Base-by-base conservation (phyloP, 176 grass and related monocot species). In the Oropetium thomaeum region DNA sequence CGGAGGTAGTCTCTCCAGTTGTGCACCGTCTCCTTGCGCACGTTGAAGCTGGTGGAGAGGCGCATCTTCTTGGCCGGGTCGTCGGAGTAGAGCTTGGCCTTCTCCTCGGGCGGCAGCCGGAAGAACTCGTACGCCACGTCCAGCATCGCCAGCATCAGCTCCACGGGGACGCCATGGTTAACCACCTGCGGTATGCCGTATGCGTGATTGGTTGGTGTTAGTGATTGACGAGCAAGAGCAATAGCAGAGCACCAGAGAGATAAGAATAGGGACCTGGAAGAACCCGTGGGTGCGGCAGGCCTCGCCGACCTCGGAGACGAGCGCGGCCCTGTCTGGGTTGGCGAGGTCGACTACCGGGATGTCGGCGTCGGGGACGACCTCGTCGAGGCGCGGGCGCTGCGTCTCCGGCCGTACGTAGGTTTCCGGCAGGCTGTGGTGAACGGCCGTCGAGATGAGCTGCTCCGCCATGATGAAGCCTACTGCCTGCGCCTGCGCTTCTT, bases 1-100 rank as follows among this genome's bases (percentile, higher is more conserved):
- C 94, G 88, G 39, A 97, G 91, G 69, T 97, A 97, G 61, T 97
- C 94, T 33, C 94, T 84, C 94, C 94, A 97, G 70, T 93, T 97
- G 77, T 82, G 94, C 33, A 97, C 88, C 5, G 74, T 87, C 81
- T 97, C 94, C 72, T 91, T 97, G 65, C 59, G 87, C 1, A 97
- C 85, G 81, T 97, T 97, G 74, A 97, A 97, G 80, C 93, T 97
- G 17, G 93, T 97, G n/a, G 90, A 97, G n/a, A 97, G 77, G 34
- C 93, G 82, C 1, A 87, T 91, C 85, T 93, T 97, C 88, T 93
- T 97, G 26, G 78, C 85, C 1, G 90, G 90, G 68, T 97, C 94
- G 64, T 97, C 90, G 22, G 90, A 97, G 69, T 97, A 93, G 34
- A 93, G 83, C 80, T 89, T 97, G 11, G 86, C 86, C 61, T 91